Evolutionary conservation across 768 basidiomycete genomes (phyloP).

Genomic region (Lentinula boryana): DNA sequence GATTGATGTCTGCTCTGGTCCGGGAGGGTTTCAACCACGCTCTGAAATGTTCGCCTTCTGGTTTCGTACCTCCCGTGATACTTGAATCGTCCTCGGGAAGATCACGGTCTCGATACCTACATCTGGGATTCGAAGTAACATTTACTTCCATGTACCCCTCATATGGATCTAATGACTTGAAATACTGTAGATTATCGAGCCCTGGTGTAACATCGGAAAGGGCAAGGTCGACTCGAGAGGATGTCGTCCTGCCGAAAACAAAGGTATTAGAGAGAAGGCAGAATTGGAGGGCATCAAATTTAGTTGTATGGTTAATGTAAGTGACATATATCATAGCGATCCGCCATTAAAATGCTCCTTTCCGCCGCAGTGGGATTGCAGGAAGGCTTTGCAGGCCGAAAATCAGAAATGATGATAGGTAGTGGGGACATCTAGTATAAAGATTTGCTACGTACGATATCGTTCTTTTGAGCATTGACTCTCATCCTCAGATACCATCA

Average conservation of each 20-base stretch:
- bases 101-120: not conserved
- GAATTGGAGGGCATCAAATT: not conserved
- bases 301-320: not conserved
- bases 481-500: no score
- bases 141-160: no score
- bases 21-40: not conserved
- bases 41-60: not conserved
- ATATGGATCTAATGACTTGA: no score
- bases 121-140: not conserved
- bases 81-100: not conserved
- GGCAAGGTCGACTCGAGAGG: not conserved
- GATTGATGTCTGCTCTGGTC: constrained; percentile 1
- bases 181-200: not conserved
- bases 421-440: no score
- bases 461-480: no score
- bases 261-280: not conserved
- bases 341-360: not conserved
- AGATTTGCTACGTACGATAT: no score
- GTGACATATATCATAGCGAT: not conserved
- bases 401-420: no score
- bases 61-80: not conserved
- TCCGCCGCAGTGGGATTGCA: not conserved
- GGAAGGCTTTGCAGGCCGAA: not conserved
- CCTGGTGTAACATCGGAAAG: not conserved
- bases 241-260: not conserved